These are phyloP conservation scores for Blastocrithidia nonstop DNA, from an alignment of 208 protist species.

Conservation along the genomic window DNA sequence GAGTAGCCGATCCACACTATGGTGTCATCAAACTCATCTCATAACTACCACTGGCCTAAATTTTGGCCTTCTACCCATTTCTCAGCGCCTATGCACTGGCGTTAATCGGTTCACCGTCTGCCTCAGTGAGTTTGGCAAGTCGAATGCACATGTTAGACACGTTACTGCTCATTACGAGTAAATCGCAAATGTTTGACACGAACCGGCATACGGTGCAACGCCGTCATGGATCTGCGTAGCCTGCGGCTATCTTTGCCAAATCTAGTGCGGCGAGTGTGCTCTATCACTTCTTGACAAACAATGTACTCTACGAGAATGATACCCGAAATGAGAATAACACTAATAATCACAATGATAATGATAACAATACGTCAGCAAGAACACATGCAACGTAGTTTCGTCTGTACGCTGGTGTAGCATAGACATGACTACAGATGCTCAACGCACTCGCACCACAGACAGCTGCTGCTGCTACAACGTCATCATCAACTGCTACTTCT, in stretches of 20 bases:
- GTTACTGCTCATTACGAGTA: conserved; percentile 41
- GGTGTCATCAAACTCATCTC: conserved; percentile 33
- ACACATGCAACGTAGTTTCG: conserved; percentile 5
- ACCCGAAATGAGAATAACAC: conserved; percentile 8
- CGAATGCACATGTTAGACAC: conserved; percentile 61
- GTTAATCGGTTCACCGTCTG: conserved; percentile 60
- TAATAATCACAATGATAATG: conserved; percentile 7
- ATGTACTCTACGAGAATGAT: conserved; percentile 48
- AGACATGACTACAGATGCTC: conserved; percentile 54
- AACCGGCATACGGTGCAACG: conserved; percentile 24
- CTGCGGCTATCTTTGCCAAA: conserved; percentile 14
- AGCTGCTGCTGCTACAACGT: neutral
- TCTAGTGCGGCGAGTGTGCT: conserved; percentile 49
- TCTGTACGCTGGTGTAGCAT: conserved; percentile 61
- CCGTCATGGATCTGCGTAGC: conserved; percentile 21
- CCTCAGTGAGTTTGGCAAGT: conserved; percentile 31
- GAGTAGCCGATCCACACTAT: conserved; percentile 27
- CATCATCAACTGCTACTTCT: too few relatives aligned
- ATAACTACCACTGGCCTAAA: conserved; percentile 61
- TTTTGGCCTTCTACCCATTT: conserved; percentile 76
- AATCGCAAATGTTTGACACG: conserved; percentile 57
- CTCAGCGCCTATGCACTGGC: conserved; percentile 55
- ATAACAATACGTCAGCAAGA: too few relatives aligned
- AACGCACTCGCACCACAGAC: conserved; percentile 2
- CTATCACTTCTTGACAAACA: conserved; percentile 73